Evolutionary conservation across 768 basidiomycete genomes (phyloP), one percentile per base, ranked within the genome.

Genomic region (Fistulinella prunicolor): DNA sequence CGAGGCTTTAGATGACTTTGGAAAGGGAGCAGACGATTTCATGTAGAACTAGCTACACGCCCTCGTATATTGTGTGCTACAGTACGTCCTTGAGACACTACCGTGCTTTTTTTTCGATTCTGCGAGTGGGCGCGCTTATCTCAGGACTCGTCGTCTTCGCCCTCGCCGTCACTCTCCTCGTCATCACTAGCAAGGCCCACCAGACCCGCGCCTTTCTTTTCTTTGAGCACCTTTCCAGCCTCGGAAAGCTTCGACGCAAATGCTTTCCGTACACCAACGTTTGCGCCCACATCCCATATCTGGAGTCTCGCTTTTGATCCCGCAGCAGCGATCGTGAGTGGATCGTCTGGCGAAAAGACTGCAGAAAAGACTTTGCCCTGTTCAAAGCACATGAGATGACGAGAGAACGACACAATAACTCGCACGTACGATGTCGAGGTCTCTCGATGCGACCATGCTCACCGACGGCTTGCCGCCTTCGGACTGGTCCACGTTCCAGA

Each of bases 281-380:
- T 97, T 5, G 89, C 79, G 9, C 84, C 89, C 34, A 95, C 79
- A 60, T 99, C 95, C 95, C 95, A 99, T 14, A 99, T 75, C 65
- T 98, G 95, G 6, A 99, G 67, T 63, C 87, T 93, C 1, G 91
- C 95, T 61, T 92, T 89, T 3, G 92, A 94, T 12, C 96, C 96
- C 24, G 89, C 95, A 3, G 93, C 94, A 3, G 94, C 95, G 39
- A 99, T 68, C 8, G 90, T 96, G 42, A 97, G 81, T 2, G 94
- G 88, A 60, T 94, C 89, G 63, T 98, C 95, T 0, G 96, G 95
- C 6, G 94, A 97, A 74, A 87, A 98, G 0, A 79, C 75, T 0
- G 86, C 76, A 6, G 94, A 89, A 71, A 99, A 99, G 7, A 98
- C 91, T 75, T 95, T 95, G 69, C 96, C 96, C 94, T 96, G 54